Percentiles rank a stretch among this genome's conserved stretches.
These are phyloP conservation scores for Mycocalia duriaeana DNA, from an alignment of 1,284 basidiomycete species.

Conservation along the genomic window DNA sequence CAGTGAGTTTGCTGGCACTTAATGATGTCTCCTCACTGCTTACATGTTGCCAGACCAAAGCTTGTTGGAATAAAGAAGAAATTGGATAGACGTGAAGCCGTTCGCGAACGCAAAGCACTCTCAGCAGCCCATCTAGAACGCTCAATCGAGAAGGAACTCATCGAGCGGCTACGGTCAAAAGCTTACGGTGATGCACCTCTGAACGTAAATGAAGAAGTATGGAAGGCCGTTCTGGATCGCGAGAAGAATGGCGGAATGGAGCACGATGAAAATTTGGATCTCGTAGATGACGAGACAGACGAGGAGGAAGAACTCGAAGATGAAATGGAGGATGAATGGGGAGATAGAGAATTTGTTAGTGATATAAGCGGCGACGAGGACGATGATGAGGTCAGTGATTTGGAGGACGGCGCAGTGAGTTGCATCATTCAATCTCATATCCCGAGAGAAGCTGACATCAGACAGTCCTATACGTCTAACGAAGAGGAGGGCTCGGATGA, in stretches of 20 bases:
- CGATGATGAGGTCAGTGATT: constrained; percentile 59
- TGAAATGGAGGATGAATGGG: constrained; percentile 58
- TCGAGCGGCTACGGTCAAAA: constrained; percentile 92
- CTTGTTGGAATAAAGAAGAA: constrained; percentile 97
- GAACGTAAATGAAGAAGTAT: constrained; percentile 97
- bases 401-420: constrained; percentile 65
- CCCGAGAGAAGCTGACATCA: constrained; percentile 15
- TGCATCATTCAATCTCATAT: constrained; percentile 9
- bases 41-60: constrained; percentile 62
- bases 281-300: constrained; percentile 34
- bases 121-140: constrained; percentile 92
- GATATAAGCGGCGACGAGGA: constrained; percentile 71
- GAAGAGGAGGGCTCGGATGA: constrained; percentile 34
- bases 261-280: constrained; percentile 46
- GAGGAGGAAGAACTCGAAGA: constrained; percentile 62
- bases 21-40: constrained; percentile 6
- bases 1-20: constrained; percentile 52
- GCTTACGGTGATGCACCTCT: constrained; percentile 97
- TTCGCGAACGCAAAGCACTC: constrained; percentile 92
- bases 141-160: constrained; percentile 93
- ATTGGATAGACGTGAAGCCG: constrained; percentile 89
- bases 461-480: constrained; percentile 31
- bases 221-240: constrained; percentile 85
- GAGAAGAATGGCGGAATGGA: constrained; percentile 59
- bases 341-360: constrained; percentile 82